Evolutionary conservation across 2,329 filamentous ascomycete genomes (phyloP).

Genomic region (Beauveria rudraprayagi): DNA sequence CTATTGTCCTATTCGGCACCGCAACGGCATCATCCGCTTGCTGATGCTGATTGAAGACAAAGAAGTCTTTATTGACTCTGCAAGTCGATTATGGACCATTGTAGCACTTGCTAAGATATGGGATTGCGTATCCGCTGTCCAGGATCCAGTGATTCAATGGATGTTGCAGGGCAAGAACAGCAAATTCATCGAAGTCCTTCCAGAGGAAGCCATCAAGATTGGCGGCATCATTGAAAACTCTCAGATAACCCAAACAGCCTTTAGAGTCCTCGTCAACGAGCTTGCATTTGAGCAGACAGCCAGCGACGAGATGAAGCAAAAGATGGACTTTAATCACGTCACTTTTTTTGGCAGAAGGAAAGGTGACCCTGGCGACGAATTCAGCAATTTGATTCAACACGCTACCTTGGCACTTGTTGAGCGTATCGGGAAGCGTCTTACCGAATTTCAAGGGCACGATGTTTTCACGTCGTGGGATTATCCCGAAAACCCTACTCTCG

Average conservation of each 20-base stretch:
- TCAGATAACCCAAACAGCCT: slow-evolving; percentile 39
- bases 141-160: slow-evolving; percentile 49
- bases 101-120: slow-evolving; percentile 53
- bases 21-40: slow-evolving; percentile 54
- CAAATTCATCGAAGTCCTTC: slow-evolving; percentile 54
- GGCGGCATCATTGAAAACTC: slow-evolving; percentile 38
- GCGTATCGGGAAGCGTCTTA: slow-evolving; percentile 28
- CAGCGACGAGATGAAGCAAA: background rate
- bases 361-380: slow-evolving; percentile 44
- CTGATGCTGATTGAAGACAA: slow-evolving; percentile 50
- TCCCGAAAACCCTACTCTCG: slow-evolving; percentile 26
- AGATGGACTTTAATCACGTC: slow-evolving; percentile 15
- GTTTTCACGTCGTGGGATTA: slow-evolving; percentile 24
- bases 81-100: slow-evolving; percentile 59
- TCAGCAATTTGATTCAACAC: slow-evolving; percentile 50
- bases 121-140: slow-evolving; percentile 39
- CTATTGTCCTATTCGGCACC: slow-evolving; percentile 57
- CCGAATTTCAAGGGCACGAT: slow-evolving; percentile 25
- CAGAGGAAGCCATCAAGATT: slow-evolving; percentile 53
- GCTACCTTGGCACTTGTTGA: slow-evolving; percentile 45
- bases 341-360: slow-evolving; percentile 38
- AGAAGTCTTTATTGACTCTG: slow-evolving; percentile 52
- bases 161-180: slow-evolving; percentile 46
- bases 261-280: slow-evolving; percentile 56
- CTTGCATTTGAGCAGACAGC: slow-evolving; percentile 41